Evolutionary conservation across 2,329 filamentous ascomycete species (phyloP), one percentile per base, ranked within the genome.

Genomic region (Gaeumannomyces tritici): DNA sequence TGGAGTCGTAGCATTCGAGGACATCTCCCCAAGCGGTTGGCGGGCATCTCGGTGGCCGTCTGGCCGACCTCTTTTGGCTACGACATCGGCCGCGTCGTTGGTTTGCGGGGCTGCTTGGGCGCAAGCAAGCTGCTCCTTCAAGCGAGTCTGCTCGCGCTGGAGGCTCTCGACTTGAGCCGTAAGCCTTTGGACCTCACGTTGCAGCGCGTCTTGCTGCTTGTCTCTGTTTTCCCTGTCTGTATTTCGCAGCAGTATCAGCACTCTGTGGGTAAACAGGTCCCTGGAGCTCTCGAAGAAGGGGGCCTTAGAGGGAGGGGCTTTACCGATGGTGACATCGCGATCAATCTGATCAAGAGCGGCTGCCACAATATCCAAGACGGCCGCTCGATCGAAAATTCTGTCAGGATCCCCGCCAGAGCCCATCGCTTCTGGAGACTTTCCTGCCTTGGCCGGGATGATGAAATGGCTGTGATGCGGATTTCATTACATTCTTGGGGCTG

Each of bases 81-180:
- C 24, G 27, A 5, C 57, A 29, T 59, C n/a, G 28, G 59, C 4
- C 11, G 26, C 26, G 15, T 29, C 9, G 31, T 21, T 42, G 24
- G 24, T 6, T 42, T 54, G 59, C 27, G 13, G 18, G 31, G 11
- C 18, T 24, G 47, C 15, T 18, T 27, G 31, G 9, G 27, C 21
- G 18, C 13, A n/a, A 12, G 29, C 18, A 18, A 82, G 63, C 61
- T 79, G 73, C 35, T 66, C 68, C 60, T 71, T 73, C 7, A 84
- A 72, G 5, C 70, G 64, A n/a, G 66, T 66, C 60, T 80, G 81
- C 63, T 81, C 77, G 21, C 73, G 66, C 62, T 79, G 73, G 29
- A 83, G 67, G 1, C 65, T 68, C 18, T 74, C 71, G 26, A 73
- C 72, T 29, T 70, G 65, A 21, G 69, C 70, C n/a, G 65, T 73